Conservation (phyloP, 1,284 basidiomycete species). For the Sporisorium reilianum region DNA sequence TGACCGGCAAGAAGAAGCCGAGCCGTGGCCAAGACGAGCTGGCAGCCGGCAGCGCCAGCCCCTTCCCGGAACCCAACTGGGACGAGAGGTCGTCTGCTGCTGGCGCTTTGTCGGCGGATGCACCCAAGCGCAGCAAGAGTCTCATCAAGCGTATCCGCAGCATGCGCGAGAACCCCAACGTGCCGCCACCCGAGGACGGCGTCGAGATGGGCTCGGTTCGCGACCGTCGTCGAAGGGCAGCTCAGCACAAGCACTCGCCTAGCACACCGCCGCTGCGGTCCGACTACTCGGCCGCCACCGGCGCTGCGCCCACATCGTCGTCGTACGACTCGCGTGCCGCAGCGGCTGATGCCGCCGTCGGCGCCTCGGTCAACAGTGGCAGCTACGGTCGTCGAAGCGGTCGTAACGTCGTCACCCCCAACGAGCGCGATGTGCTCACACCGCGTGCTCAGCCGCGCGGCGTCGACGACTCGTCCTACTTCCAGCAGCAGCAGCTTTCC, state of each 20-base stretch:
- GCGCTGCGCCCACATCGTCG: background rate
- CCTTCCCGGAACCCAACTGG: conserved; percentile 59
- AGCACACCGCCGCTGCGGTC: conserved; percentile 45
- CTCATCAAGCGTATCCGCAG: conserved; percentile 61
- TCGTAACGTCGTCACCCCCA: conserved; percentile 21
- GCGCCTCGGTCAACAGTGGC: conserved; percentile 20
- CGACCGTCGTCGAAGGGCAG: conserved; percentile 30
- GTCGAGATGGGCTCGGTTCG: conserved; percentile 48
- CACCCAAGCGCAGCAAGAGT: conserved; percentile 59
- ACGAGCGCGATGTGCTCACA: conserved; percentile 37
- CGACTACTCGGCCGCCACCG: conserved; percentile 4
- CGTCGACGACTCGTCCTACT: conserved; percentile 32
- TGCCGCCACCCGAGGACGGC: conserved; percentile 53
- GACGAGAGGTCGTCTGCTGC: conserved; percentile 12
- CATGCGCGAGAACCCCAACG: conserved; percentile 61
- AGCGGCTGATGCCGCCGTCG: conserved; percentile 29
- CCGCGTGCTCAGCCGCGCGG: conserved; percentile 20
- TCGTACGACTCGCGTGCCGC: conserved; percentile 37
- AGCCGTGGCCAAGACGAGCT: conserved; percentile 22
- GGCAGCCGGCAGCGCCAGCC: conserved; percentile 51
- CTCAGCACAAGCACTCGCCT: conserved; percentile 53
- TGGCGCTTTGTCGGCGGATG: conserved; percentile 18
- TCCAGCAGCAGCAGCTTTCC: conserved; percentile 8
- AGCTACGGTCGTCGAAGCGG: conserved; percentile 33
- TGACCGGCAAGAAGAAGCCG: conserved; percentile 58